Base-by-base conservation (phyloP, 371 early-diverging fungal species). In the Rhizomucor miehei region DNA sequence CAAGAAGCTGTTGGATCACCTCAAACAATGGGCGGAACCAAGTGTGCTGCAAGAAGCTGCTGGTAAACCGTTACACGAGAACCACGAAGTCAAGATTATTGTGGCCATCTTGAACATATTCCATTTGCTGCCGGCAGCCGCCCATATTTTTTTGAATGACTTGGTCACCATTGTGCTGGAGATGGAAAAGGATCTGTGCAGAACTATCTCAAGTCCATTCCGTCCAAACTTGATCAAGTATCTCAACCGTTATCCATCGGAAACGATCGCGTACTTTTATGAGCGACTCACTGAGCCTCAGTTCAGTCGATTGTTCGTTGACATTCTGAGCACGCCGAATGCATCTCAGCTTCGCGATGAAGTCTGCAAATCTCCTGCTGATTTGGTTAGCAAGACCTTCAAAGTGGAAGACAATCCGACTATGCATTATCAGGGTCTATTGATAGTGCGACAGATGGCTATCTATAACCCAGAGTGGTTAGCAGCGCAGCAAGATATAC, bases 71-170 rank as follows among this genome's bases (percentile, higher is more conserved):
- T 69, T 95, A n/a, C 75, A 81, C 44, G 98, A 98, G 50, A 82
- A 90, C 38, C 89, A 92, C 45, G 93, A 94, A 59, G 89, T 98
- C 57, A 85, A 89, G 59, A 88, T 99, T 50, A 90, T 98, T 50
- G 95, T 92, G 1, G 94, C 93, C 1, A 95, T 98, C 13, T 67
- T 98, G 56, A 87, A 95, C 49, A 89, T 98, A 3, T 96, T 98
- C 62, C 89, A 93, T 54, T 65, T 95, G 49, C 72, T 99, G 14
- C 99, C 99, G 0, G 76, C 94, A 23, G 80, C 94, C 0, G 98
- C 98, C 11, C 89, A 89, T 61, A 83, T 93, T 14, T 96, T 97
- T 57, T 64, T 99, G 79, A 89, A 91, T 37, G 92, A 96, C 21
- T 67, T 98, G 34, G 89, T 99, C 20, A 81, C 85, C 0, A 82